Base-by-base conservation (phyloP, 345 rosid genomes). In the Clausena lansium region DNA sequence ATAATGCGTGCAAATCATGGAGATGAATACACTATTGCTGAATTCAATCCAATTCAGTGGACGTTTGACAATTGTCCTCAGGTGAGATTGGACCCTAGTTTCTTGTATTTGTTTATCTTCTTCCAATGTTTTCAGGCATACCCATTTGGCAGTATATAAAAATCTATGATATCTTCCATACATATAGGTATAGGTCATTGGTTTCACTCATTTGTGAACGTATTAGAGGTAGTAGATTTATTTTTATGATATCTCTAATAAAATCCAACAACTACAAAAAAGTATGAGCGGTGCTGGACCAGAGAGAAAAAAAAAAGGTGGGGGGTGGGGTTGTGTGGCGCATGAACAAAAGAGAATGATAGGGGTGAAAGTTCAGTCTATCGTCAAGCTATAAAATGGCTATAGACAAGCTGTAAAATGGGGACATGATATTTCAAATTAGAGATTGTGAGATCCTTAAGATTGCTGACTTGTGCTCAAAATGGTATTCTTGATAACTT, bases 41-140 rank as follows among this genome's bases (percentile, higher is more conserved):
- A 95, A 84, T 77, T 90, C 27, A 95, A 93, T 85, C 90, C 92
- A 8, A 82, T 86, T 71, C 80, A 80, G 59, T 95, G 98, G 98
- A 89, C 92, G 28, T 86, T 78, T 76, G 82, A 84, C 22, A 71
- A 77, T 76, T 38, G 77, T 67, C 98, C 99, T 20, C 89, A 79
- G 93, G 97, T 91, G 68, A 84, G 83, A 60, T 84, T 71, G 38
- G 27, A 45, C 58, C 52, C 10, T n/a, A 47, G 30, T 52, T 62
- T 41, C 28, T 58, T 62, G 60, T 24, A 2, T 55, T 24, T 61
- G 38, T 55, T 3, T 22, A 30, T 54, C 55, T 70, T 71, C 15
- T 63, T 65, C 36, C 36, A 59, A 50, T 47, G 6, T 35, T 61
- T 45, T 38, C 64, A 20, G 39, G 17, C 24, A 39, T 59, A 24